Base-by-base conservation (phyloP, 352 stramenopile species). In the Paralagenidium karlingii region DNA sequence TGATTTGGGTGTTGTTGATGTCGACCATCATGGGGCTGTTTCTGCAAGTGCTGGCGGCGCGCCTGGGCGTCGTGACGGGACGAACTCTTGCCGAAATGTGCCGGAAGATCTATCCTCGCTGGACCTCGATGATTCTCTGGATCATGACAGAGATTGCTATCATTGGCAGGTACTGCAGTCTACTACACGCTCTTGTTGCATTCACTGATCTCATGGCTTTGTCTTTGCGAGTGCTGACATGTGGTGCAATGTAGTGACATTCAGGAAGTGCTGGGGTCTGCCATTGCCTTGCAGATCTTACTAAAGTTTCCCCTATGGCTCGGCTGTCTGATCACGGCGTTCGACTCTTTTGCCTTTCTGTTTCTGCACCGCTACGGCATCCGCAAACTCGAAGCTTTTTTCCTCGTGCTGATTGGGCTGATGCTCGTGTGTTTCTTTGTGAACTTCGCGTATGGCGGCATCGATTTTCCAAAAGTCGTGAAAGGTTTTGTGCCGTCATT, bases 331-430 rank as follows among this genome's bases (percentile, higher is more conserved):
- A 80, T 88, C 51, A 86, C 73, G 10, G 73, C 67, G 2, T 58
- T 95, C 24, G 83, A 95, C 49, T 94, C 91, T 4, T 96, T 98
- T 59, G 92, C 87, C 7, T 98, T 98, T 55, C 57, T 98, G 19
- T 53, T 75, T 28, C 73, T 97, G 32, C 79, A 97, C 36, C 69
- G 79, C 13, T 95, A 93, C 43, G 92, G 91, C 9, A 91, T 96
- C 40, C 78, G 88, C 22, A 84, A 96, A 40, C 70, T 98, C 10
- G 94, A 98, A 54, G 66, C 71, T 1, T 87, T 97, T 40, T 96
- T 98, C 42, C 70, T 93, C 15, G 20, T 68, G 19, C 76, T 98
- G 40, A 94, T 98, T 18, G 66, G 63, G 1, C 61, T 96, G 24
- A 98, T 98, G 92, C 65, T 89, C 12, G 62, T 96, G 8, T 96